Evolutionary conservation across 2,329 filamentous ascomycete genomes (phyloP).

Genomic region (Exserohilum turcica): DNA sequence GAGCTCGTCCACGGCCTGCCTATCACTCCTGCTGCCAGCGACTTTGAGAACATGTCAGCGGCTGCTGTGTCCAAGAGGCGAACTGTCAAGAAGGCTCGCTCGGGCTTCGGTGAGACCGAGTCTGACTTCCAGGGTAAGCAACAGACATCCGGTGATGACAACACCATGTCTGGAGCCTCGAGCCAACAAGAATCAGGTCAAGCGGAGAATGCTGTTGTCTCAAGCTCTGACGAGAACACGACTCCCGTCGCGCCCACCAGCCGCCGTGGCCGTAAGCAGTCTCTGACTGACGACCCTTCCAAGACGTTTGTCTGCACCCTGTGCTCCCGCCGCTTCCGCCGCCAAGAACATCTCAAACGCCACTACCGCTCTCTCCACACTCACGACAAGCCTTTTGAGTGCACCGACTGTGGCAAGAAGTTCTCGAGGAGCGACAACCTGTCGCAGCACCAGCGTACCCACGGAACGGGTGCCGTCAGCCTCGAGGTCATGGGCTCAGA

Average conservation of each 20-base stretch:
- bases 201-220: conserved; percentile 53
- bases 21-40: conserved; percentile 65
- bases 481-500: conserved; percentile 82
- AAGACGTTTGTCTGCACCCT: conserved; percentile 98
- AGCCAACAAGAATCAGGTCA: conserved; percentile 45
- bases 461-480: conserved; percentile 85
- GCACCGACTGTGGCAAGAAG: conserved; percentile 97
- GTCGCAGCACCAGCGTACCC: conserved; percentile 91
- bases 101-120: conserved; percentile 44
- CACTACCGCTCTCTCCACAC: conserved; percentile 99
- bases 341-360: conserved; percentile 97
- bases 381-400: conserved; percentile 97
- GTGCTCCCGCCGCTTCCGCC: conserved; percentile 95
- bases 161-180: conserved; percentile 44
- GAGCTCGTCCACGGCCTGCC: conserved; percentile 65
- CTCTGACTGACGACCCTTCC: conserved; percentile 92
- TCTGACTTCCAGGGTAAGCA: conserved; percentile 45
- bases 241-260: conserved; percentile 61
- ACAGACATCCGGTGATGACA: conserved; percentile 40
- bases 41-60: conserved; percentile 45
- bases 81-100: conserved; percentile 34
- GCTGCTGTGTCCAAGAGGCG: conserved; percentile 33
- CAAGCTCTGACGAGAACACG: conserved; percentile 51
- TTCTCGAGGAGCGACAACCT: conserved; percentile 98
- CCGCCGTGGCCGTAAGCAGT: conserved; percentile 97